Base-by-base conservation (phyloP, 2,329 filamentous ascomycete genomes). In the Neonectria sp. region DNA sequence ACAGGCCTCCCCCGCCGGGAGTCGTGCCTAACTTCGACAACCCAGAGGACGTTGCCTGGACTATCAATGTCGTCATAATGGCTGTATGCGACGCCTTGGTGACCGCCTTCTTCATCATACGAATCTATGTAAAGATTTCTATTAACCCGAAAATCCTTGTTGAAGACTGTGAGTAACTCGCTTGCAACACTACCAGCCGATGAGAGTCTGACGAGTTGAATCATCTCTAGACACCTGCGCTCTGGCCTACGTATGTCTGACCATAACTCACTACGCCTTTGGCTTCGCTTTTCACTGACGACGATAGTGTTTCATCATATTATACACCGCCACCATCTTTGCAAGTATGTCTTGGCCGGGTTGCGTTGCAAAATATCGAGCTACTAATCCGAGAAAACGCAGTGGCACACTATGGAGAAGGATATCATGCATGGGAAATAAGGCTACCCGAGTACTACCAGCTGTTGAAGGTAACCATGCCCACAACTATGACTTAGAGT, bases 371-470 rank as follows among this genome's bases (percentile, higher is more conserved):
- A 37, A 4, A 25, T 15, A 15, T 12, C 48, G 1, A 49, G 3
- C 25, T 60, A 21, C 15, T 72, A 57, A 72, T 57, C 43, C 21
- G 4, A 9, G 31, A 6, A 37, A 21, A 8, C 24, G 6, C 24
- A 73, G 72, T 73, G 72, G 63, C 71, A 9, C 63, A 63, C 31
- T 66, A 68, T 25, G 72, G 72, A 12, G 68, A 25, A 57, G 71
- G 71, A 9, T 71, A 74, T 6, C 68, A 73, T 60, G 65, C 71
- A 5, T 74, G 72, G 72, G 71, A 73, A 25, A 69, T 73, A 24
- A 60, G 31, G 0, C 61, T 45, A 29, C 60, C 63, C 11, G 53
- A 71, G 48, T 74, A 73, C 1, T 73, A 74, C 9, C 55, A 68
- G 6, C 67, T 72, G 69, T 12, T 73, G 3, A 72, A 73, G 59